phyloP scores from a whole-genome alignment of 768 basidiomycete species.

The Lactarius trivialis region DNA sequence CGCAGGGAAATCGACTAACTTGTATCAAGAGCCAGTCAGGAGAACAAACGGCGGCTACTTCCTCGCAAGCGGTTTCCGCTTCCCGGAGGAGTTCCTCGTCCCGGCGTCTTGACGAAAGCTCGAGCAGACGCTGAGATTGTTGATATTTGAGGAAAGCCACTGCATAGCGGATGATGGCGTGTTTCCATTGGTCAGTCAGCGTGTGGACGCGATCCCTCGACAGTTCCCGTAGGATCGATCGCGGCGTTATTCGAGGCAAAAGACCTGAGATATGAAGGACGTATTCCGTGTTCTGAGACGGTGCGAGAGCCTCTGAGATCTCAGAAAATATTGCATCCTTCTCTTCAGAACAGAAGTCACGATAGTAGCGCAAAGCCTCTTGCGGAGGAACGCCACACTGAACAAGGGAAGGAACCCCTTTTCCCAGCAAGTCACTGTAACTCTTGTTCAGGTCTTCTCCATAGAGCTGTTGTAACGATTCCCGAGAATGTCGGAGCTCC shows the following conservation, averaged over 20 bases:
- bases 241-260: conserved; percentile 9
- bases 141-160: no score
- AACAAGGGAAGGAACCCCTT: background rate
- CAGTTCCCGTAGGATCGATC: conserved; percentile 17
- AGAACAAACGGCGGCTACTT: no score
- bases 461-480: background rate
- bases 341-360: background rate
- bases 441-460: no score
- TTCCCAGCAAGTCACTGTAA: background rate
- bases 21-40: no score
- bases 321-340: background rate
- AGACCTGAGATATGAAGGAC: background rate
- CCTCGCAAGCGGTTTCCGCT: no score
- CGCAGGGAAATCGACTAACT: no score
- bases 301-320: background rate
- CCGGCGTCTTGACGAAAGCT: no score
- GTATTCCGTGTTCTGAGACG: background rate
- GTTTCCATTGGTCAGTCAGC: no score
- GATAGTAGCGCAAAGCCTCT: background rate
- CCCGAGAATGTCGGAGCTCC: background rate
- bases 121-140: no score
- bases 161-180: no score
- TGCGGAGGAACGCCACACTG: background rate
- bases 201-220: no score
- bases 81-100: no score